A percentile compares a stretch with the other conserved stretches of the same genome.
Evolutionary conservation across 768 basidiomycete genomes (phyloP).

Genomic region (Lentinula aciculospora): DNA sequence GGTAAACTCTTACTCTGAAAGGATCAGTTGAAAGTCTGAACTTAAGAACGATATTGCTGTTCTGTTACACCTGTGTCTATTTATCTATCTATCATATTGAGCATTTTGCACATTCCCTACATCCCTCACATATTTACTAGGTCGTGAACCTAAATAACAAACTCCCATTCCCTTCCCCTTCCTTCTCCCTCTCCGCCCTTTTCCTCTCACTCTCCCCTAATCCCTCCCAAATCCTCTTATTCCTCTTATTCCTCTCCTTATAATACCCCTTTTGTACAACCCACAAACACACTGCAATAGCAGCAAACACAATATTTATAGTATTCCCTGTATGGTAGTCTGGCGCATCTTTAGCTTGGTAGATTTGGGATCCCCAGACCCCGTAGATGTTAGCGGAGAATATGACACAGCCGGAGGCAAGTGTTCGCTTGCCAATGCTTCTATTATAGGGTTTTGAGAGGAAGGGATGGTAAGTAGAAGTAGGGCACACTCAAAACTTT

Average conservation of each 20-base stretch:
- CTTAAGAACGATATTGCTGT: too few species aligned
- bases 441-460: conserved; percentile 7
- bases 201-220: conserved; percentile 19
- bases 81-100: too few species aligned
- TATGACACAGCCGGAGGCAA: conserved; percentile 31
- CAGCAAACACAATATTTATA: conserved; percentile 10
- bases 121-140: too few species aligned
- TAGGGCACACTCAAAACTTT: too few species aligned
- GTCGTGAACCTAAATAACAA: conserved; percentile 27
- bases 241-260: conserved; percentile 9
- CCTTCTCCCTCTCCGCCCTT: conserved; percentile 20
- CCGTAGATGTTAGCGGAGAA: conserved; percentile 22
- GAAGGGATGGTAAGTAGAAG: background rate
- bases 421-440: conserved; percentile 27
- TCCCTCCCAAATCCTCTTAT: conserved; percentile 13
- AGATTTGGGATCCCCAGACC: conserved; percentile 27
- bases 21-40: too few species aligned
- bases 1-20: too few species aligned
- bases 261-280: conserved; percentile 15
- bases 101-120: too few species aligned
- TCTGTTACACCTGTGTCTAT: too few species aligned
- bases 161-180: conserved; percentile 28
- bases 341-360: conserved; percentile 30
- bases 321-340: conserved; percentile 24
- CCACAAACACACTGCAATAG: conserved; percentile 3